phyloP scores from a whole-genome alignment of 2,329 filamentous ascomycete species.

The Cladobotryum protrusum region DNA sequence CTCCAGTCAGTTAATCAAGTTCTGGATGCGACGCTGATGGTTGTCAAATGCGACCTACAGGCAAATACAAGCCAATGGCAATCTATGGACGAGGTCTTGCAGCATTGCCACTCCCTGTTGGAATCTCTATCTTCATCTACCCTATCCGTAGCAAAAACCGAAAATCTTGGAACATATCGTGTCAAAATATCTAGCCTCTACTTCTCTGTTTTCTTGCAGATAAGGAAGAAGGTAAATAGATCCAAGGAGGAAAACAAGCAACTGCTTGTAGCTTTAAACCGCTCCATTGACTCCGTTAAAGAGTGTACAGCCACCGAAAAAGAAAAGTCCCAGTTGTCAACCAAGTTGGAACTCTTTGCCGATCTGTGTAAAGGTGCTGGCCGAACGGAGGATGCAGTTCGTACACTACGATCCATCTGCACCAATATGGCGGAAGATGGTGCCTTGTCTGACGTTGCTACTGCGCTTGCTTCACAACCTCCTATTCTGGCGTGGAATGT shows the following conservation, averaged over 20 bases:
- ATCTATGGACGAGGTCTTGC: constrained; percentile 48
- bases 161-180: constrained; percentile 41
- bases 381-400: constrained; percentile 50
- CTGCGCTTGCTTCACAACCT: constrained; percentile 42
- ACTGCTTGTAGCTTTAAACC: constrained; percentile 52
- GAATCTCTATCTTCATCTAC: constrained; percentile 42
- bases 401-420: constrained; percentile 55
- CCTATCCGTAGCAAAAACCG: constrained; percentile 22
- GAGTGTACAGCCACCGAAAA: constrained; percentile 48
- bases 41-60: constrained; percentile 48
- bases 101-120: constrained; percentile 49
- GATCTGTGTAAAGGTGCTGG: constrained; percentile 51
- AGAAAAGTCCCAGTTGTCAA: constrained; percentile 52
- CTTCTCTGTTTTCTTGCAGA: constrained; percentile 53
- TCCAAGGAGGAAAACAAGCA: constrained; percentile 31
- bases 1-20: constrained; percentile 48
- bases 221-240: constrained; percentile 39
- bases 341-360: constrained; percentile 62
- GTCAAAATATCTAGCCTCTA: constrained; percentile 68
- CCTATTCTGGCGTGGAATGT: constrained; percentile 48
- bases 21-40: constrained; percentile 54
- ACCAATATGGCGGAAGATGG: constrained; percentile 54
- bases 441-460: constrained; percentile 47
- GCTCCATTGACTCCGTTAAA: constrained; percentile 58
- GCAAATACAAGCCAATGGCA: constrained; percentile 46